Percentiles rank a stretch among this genome's conserved stretches.
Evolutionary conservation across 2,329 filamentous ascomycete species (phyloP).

Genomic region (Fonsecaea monophora): DNA sequence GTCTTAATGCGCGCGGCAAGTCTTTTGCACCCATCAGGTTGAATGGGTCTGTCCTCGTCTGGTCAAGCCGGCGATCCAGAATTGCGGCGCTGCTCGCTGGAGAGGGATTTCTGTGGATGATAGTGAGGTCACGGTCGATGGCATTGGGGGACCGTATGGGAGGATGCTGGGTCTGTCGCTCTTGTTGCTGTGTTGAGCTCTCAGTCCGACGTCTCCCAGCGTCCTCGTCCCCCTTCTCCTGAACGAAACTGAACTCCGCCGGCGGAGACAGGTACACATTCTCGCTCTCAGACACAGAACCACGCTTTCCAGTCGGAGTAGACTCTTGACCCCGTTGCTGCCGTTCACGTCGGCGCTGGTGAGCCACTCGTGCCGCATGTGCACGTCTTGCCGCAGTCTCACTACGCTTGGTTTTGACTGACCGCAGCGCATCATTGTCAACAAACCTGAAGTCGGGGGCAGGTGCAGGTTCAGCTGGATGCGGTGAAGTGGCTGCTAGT

Average conservation of each 20-base stretch:
- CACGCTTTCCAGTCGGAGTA: background rate
- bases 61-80: background rate
- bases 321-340: background rate
- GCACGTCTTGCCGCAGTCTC: background rate
- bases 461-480: background rate
- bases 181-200: background rate
- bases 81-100: background rate
- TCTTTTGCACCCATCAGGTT: background rate
- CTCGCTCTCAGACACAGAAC: background rate
- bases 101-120: background rate
- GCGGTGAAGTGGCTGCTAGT: background rate
- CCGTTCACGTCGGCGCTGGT: constrained; percentile 2
- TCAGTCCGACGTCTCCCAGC: background rate
- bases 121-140: background rate
- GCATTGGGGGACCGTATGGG: background rate
- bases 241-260: background rate
- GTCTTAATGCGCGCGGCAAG: background rate
- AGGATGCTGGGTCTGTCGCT: background rate
- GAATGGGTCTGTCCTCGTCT: background rate
- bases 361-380: background rate
- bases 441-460: background rate
- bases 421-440: background rate
- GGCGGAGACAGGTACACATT: background rate
- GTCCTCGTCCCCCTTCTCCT: background rate
- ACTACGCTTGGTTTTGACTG: background rate